Base-by-base conservation (phyloP, 2,329 filamentous ascomycete genomes). In the Pyrenophora tritici-repentis region DNA sequence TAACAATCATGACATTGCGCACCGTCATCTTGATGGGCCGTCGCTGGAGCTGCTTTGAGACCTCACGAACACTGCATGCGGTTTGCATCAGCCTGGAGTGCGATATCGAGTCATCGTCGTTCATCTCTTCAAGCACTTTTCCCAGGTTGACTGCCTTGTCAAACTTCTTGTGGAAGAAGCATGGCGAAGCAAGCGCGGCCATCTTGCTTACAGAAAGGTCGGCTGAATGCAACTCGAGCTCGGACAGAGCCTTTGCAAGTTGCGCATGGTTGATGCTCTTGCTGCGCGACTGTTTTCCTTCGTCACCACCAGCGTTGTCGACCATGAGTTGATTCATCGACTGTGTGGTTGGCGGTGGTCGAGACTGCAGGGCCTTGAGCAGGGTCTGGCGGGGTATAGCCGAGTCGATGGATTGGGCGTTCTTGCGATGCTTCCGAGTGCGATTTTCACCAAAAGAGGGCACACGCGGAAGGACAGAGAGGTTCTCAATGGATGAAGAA, bases 81-180 rank as follows among this genome's bases (percentile, higher is more conserved):
- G 94, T 99, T 78, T 97, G 93, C 67, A 97, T 90, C 35, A 99
- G 83, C 46, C 92, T 86, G 8, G 91, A 96, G 76, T 97, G 94
- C 29, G 91, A 96, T 80, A 97, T 88, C 75, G 85, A 91, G 65
- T 96, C 91, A 47, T 86, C 83, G 63, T 94, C 88, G 69, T 88
- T 87, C 66, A 97, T 96, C 75, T 99, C 94, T 70, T 97, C 92
- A 6, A 99, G 81, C 5, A 99, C 91, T 75, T 89, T 94, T 63
- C 94, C 89, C 52, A 97, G 91, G 73, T 99, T 91, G 63, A 99
- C 91, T 7, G 92, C 90, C 71, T 96, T 91, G 65, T 97, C 94
- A 69, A 99, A 99, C 56, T 93, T 86, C 76, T 95, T 90, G 76
- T 99, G 94, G 78, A 96, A 97, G 77, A 96, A 99, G 78, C 94